Conservation (phyloP, 768 basidiomycete genomes). For the Amanita rimosa region DNA sequence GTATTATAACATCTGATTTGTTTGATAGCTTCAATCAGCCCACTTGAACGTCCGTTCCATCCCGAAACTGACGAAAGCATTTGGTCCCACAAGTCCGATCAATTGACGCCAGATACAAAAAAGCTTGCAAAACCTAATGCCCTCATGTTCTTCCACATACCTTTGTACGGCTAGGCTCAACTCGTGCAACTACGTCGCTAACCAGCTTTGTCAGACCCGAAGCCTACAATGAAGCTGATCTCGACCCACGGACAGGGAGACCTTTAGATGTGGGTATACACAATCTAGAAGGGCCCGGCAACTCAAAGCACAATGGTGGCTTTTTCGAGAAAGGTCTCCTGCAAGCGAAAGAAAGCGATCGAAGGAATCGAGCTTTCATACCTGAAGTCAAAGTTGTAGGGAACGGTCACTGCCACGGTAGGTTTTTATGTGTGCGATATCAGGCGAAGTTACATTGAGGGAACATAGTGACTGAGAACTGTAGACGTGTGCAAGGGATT, state of each 20-base stretch:
- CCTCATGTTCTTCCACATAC: slow-evolving; percentile 97
- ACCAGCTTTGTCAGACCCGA: slow-evolving; percentile 41
- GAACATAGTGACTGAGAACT: slow-evolving; percentile 72
- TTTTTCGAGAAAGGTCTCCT: slow-evolving; percentile 81
- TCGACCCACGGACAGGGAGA: slow-evolving; percentile 43
- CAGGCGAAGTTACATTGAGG: neutral
- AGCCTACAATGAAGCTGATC: slow-evolving; percentile 62
- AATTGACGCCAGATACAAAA: slow-evolving; percentile 40
- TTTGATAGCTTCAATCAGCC: slow-evolving; percentile 40
- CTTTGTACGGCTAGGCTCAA: slow-evolving; percentile 42
- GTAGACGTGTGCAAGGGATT: slow-evolving; percentile 71
- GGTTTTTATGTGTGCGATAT: slow-evolving; percentile 12
- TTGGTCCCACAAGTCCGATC: slow-evolving; percentile 54
- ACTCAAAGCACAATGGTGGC: slow-evolving; percentile 61
- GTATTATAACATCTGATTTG: neutral
- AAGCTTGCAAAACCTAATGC: slow-evolving; percentile 89
- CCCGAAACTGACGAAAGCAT: slow-evolving; percentile 58
- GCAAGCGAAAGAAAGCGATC: slow-evolving; percentile 60
- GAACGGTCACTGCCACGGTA: slow-evolving; percentile 87
- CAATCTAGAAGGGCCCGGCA: slow-evolving; percentile 46
- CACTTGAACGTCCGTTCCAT: slow-evolving; percentile 74
- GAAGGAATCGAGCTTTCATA: slow-evolving; percentile 31
- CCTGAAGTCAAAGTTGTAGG: slow-evolving; percentile 80
- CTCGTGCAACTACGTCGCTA: slow-evolving; percentile 1
- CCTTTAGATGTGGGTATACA: slow-evolving; percentile 60